A percentile compares a stretch with the other conserved stretches of the same genome.
phyloP scores from a whole-genome alignment of 2,329 filamentous ascomycete species.

The Paracamarosporium sp. region DNA sequence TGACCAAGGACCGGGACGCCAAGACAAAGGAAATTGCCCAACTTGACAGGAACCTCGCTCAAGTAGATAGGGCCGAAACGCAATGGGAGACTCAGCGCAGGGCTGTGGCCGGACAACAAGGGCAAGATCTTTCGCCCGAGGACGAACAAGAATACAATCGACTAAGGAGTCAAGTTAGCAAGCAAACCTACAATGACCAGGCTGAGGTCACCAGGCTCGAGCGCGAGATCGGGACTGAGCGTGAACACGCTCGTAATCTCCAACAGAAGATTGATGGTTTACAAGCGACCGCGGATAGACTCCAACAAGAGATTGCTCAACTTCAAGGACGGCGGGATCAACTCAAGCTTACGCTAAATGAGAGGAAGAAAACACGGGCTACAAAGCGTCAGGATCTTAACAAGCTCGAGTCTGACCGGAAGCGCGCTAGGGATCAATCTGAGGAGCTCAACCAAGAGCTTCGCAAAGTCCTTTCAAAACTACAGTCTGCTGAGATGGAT shows the following conservation, averaged over 20 bases:
- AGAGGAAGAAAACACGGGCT: slow-evolving; percentile 79
- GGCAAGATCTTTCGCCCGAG: slow-evolving; percentile 81
- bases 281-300: slow-evolving; percentile 74
- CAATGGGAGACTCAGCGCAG: slow-evolving; percentile 89
- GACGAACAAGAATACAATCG: slow-evolving; percentile 91
- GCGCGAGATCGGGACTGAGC: slow-evolving; percentile 88
- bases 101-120: slow-evolving; percentile 83
- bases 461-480: slow-evolving; percentile 77
- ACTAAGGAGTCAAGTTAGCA: slow-evolving; percentile 83
- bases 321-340: slow-evolving; percentile 73
- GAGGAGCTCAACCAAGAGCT: slow-evolving; percentile 94
- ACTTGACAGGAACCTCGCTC: slow-evolving; percentile 78
- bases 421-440: slow-evolving; percentile 72
- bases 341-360: slow-evolving; percentile 68
- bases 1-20: slow-evolving; percentile 77
- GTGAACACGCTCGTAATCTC: slow-evolving; percentile 87
- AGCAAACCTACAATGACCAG: slow-evolving; percentile 80
- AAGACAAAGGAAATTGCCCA: slow-evolving; percentile 74
- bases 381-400: slow-evolving; percentile 91
- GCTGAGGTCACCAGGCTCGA: slow-evolving; percentile 84
- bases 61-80: slow-evolving; percentile 87
- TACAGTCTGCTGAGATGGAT: slow-evolving; percentile 85
- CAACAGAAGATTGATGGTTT: slow-evolving; percentile 85
- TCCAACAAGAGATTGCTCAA: slow-evolving; percentile 73
- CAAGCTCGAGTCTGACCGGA: slow-evolving; percentile 51